phyloP scores from a whole-genome alignment of 1,284 basidiomycete genomes.

The Rhodotorula sp. region DNA sequence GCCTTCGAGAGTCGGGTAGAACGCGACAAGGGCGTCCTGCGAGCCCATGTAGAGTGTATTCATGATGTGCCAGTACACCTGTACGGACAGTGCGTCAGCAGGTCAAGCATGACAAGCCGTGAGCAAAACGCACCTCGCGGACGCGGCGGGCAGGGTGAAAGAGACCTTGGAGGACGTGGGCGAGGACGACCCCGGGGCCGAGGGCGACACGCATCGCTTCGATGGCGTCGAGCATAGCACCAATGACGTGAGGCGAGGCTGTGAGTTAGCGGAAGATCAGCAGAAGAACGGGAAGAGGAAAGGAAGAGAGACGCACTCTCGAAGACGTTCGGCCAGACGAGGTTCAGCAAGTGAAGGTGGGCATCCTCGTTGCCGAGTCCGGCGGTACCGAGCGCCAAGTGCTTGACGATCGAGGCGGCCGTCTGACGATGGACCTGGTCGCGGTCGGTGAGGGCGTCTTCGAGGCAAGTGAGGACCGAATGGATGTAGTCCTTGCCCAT shows the following conservation, averaged over 20 bases:
- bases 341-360: constrained; percentile 94
- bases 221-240: constrained; percentile 61
- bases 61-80: constrained; percentile 39
- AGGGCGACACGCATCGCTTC: constrained; percentile 95
- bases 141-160: constrained; percentile 97
- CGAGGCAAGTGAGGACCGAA: constrained; percentile 94
- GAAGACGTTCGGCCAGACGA: constrained; percentile 99
- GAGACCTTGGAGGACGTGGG: constrained; percentile 68
- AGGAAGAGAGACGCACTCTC: constrained; percentile 58
- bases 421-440: constrained; percentile 98
- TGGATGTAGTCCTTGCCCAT: constrained; percentile 98
- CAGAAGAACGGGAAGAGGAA: background rate
- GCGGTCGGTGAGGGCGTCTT: constrained; percentile 95
- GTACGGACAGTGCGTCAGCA: constrained; percentile 38
- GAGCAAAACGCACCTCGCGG: constrained; percentile 62
- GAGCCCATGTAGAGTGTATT: constrained; percentile 44
- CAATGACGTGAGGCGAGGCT: constrained; percentile 92
- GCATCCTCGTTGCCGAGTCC: constrained; percentile 97
- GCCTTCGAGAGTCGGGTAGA: constrained; percentile 33
- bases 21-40: constrained; percentile 44
- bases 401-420: constrained; percentile 98
- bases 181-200: constrained; percentile 87
- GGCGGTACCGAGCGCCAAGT: constrained; percentile 92
- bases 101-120: background rate
- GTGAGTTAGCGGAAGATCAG: constrained; percentile 4